Evolutionary conservation across 768 basidiomycete genomes (phyloP).

Genomic region (Pisolithus marmoratus): DNA sequence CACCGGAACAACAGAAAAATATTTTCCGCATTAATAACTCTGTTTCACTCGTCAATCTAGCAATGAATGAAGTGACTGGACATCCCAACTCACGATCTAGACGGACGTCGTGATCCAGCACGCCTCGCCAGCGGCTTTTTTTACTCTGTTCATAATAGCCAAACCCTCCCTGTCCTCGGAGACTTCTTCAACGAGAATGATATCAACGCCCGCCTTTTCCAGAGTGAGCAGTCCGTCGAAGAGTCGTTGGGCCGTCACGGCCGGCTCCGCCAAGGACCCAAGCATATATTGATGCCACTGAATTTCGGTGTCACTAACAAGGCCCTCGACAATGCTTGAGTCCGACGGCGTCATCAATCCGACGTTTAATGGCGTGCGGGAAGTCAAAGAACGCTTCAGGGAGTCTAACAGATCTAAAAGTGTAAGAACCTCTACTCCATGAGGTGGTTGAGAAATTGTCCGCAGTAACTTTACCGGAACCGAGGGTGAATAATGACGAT

Average conservation of each 20-base stretch:
- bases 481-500: conserved; percentile 91
- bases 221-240: conserved; percentile 85
- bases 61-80: background rate
- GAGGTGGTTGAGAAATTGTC: conserved; percentile 41
- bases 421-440: conserved; percentile 24
- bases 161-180: conserved; percentile 77
- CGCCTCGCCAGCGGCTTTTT: conserved; percentile 75
- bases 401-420: conserved; percentile 38
- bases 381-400: conserved; percentile 24
- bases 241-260: conserved; percentile 69
- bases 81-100: background rate
- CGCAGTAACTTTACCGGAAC: conserved; percentile 78
- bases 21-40: no score
- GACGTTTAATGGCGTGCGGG: conserved; percentile 34
- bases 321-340: conserved; percentile 32
- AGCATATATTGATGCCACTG: conserved; percentile 54
- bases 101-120: conserved; percentile 22
- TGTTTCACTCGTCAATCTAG: no score
- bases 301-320: conserved; percentile 31
- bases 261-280: conserved; percentile 49
- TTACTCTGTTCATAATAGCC: conserved; percentile 91
- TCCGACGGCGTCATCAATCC: conserved; percentile 68
- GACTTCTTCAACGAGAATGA: conserved; percentile 84
- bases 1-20: no score
- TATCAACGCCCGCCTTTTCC: conserved; percentile 68